phyloP scores from a whole-genome alignment of 1,284 basidiomycete species.

The Fomitopsis palustris region DNA sequence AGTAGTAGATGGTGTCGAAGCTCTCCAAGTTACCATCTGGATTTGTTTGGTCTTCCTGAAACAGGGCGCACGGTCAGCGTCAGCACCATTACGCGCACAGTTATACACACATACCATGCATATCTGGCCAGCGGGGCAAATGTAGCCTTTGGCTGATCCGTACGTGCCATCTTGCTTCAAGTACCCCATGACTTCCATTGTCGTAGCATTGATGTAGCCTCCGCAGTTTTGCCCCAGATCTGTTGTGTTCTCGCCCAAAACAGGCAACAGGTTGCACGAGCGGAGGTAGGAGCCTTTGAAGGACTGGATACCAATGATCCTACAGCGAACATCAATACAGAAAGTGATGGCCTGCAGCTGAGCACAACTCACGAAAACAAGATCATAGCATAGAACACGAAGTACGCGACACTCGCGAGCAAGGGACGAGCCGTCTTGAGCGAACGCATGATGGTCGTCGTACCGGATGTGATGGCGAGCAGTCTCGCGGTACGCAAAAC shows the following conservation, averaged over 20 bases:
- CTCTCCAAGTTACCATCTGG: slow-evolving; percentile 70
- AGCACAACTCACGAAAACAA: slow-evolving; percentile 72
- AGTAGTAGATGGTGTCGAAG: slow-evolving; percentile 89
- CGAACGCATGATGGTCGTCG: slow-evolving; percentile 93
- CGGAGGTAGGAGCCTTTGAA: slow-evolving; percentile 84
- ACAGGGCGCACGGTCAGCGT: background rate
- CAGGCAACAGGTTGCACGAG: slow-evolving; percentile 52
- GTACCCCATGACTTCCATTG: slow-evolving; percentile 46
- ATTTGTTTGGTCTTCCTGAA: slow-evolving; percentile 59
- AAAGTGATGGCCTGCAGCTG: background rate
- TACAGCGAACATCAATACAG: slow-evolving; percentile 25
- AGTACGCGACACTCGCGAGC: slow-evolving; percentile 86
- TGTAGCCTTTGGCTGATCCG: slow-evolving; percentile 60
- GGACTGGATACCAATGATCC: slow-evolving; percentile 87
- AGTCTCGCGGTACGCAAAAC: slow-evolving; percentile 84
- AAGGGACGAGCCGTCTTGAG: slow-evolving; percentile 90
- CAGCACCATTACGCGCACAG: background rate
- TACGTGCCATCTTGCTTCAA: slow-evolving; percentile 36
- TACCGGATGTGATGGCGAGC: slow-evolving; percentile 88
- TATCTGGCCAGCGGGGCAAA: slow-evolving; percentile 80
- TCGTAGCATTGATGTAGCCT: slow-evolving; percentile 65
- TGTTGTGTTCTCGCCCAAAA: slow-evolving; percentile 46
- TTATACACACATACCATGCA: slow-evolving; percentile 52
- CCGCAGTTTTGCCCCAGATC: slow-evolving; percentile 68
- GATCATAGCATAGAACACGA: slow-evolving; percentile 87